Conservation (phyloP, 371 early-diverging fungal species). For the Rhizopus stolonifer region DNA sequence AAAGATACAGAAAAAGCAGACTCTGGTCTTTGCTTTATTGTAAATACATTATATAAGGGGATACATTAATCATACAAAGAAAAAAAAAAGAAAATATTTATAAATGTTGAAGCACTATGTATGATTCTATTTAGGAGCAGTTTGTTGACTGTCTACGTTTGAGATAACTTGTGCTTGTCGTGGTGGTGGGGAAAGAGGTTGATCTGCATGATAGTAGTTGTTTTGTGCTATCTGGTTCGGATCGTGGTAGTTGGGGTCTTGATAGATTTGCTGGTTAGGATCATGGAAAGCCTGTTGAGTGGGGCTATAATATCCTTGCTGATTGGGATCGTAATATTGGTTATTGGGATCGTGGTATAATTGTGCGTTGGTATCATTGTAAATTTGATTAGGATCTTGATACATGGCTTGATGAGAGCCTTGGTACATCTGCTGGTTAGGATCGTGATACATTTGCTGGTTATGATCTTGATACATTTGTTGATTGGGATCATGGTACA, state of each 20-base stretch:
- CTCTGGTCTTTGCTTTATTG: no score
- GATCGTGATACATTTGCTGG: constrained; percentile 14
- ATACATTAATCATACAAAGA: no score
- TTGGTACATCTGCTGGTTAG: constrained; percentile 7
- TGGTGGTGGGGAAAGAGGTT: constrained; percentile 1
- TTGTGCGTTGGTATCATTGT: constrained; percentile 8
- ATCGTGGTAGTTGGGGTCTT: not conserved
- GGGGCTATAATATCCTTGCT: constrained; percentile 4
- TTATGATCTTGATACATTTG: constrained; percentile 6
- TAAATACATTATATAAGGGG: no score
- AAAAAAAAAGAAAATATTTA: not conserved
- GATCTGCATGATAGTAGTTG: constrained; percentile 1
- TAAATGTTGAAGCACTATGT: not conserved
- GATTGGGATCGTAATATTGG: constrained; percentile 3
- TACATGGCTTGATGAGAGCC: constrained; percentile 6
- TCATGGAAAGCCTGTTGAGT: constrained; percentile 6
- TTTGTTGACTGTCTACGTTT: constrained; percentile 2
- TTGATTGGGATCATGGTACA: constrained; percentile 13
- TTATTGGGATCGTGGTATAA: constrained; percentile 5
- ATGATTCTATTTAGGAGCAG: not conserved
- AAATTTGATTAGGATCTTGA: constrained; percentile 12
- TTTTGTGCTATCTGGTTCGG: constrained; percentile 4
- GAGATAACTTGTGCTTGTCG: constrained; percentile 2
- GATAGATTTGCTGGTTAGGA: constrained; percentile 8
- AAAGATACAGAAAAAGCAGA: no score